These are phyloP conservation scores for Neospermospora avenae DNA, from an alignment of 2,329 filamentous ascomycete species.

Conservation along the genomic window DNA sequence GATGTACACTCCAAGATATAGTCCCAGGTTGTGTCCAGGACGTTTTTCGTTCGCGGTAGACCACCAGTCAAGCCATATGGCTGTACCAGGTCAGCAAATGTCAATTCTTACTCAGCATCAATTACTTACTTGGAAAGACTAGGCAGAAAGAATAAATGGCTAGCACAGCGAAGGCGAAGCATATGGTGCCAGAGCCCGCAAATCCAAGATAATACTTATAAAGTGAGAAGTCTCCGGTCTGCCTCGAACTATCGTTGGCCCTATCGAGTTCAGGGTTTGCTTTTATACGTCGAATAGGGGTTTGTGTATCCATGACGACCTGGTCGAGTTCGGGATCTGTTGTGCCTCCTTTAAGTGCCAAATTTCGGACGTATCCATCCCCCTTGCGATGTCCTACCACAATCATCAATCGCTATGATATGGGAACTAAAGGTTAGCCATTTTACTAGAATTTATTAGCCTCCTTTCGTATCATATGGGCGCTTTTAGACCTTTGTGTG, in stretches of 20 bases:
- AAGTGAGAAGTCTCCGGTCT: not conserved
- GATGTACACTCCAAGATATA: not conserved
- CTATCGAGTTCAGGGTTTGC: not conserved
- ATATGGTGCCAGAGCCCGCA: not conserved
- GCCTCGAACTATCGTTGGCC: not conserved
- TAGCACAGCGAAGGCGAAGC: not conserved
- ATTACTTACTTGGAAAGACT: not conserved
- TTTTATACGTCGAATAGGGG: not conserved
- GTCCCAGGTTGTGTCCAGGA: not conserved
- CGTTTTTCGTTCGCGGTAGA: not conserved
- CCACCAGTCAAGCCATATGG: not conserved
- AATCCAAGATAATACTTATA: slow-evolving; percentile 2
- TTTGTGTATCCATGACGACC: not conserved
- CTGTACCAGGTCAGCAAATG: not conserved
- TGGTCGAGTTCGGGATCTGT: not conserved
- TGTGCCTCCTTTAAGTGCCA: slow-evolving; percentile 5
- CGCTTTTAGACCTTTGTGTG: slow-evolving; percentile 21
- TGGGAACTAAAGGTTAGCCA: slow-evolving; percentile 17
- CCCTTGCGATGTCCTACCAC: slow-evolving; percentile 35
- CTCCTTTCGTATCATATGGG: not conserved
- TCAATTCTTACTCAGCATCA: not conserved
- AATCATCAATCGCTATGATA: slow-evolving; percentile 33
- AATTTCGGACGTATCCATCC: slow-evolving; percentile 23
- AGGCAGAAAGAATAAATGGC: not conserved
- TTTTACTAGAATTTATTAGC: not conserved